These are phyloP conservation scores for Tetrahymena thermophila DNA, from an alignment of 73 alveolate species.

Conservation along the genomic window DNA sequence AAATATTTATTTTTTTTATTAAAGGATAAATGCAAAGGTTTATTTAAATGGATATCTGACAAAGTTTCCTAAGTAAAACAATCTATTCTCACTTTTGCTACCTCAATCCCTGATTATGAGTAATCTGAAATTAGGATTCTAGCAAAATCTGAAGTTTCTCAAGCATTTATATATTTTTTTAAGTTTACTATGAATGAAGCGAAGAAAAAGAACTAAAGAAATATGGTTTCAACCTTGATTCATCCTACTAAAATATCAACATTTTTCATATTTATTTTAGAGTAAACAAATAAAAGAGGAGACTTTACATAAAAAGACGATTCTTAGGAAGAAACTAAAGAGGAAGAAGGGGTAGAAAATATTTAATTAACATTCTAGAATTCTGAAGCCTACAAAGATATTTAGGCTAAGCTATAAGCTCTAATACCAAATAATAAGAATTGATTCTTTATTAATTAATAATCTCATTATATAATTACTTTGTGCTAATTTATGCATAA, in stretches of 20 bases:
- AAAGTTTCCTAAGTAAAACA: background rate
- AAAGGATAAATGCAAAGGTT: background rate
- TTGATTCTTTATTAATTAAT: background rate
- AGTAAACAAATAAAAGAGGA: background rate
- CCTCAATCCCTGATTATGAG: background rate
- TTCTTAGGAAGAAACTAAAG: background rate
- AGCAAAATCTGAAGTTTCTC: background rate
- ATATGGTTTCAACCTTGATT: background rate
- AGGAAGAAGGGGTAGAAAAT: background rate
- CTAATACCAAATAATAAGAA: background rate
- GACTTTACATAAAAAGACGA: background rate
- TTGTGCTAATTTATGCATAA: background rate
- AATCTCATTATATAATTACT: background rate
- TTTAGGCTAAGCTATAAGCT: background rate
- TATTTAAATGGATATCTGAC: background rate
- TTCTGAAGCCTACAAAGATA: background rate
- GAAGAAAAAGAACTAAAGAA: background rate
- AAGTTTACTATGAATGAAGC: background rate
- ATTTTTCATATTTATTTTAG: background rate
- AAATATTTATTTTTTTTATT: background rate
- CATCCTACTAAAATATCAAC: background rate
- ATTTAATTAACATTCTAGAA: background rate
- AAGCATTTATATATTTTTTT: background rate
- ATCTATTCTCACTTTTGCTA: background rate
- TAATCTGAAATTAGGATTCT: background rate